Conservation (phyloP, 208 protist species). For the Entamoeba histolytica region DNA sequence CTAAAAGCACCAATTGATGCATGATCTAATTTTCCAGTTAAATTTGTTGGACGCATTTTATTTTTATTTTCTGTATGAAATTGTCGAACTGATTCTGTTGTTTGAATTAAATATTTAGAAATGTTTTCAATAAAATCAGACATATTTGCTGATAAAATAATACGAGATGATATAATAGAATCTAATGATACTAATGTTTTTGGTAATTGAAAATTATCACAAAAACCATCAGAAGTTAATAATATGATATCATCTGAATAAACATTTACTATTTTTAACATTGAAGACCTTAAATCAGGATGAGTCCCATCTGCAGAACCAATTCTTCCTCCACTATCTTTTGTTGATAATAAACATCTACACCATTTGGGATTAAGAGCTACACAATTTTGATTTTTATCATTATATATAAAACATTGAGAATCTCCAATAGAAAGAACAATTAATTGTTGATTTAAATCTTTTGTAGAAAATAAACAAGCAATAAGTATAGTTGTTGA, state of each 20-base stretch:
- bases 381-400: neutral
- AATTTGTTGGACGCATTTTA: neutral
- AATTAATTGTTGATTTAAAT: neutral
- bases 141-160: neutral
- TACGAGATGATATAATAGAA: neutral
- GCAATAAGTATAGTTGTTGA: neutral
- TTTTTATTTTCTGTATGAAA: neutral
- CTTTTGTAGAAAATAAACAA: neutral
- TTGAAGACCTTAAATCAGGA: neutral
- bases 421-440: neutral
- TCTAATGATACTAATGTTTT: neutral
- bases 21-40: neutral
- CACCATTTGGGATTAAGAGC: neutral
- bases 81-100: neutral
- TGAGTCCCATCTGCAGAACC: neutral
- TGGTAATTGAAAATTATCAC: neutral
- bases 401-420: neutral
- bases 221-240: neutral
- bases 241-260: neutral
- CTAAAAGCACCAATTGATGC: neutral
- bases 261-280: neutral
- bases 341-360: neutral
- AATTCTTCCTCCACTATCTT: neutral
- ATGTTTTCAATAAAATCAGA: neutral
- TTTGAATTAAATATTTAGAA: neutral